Base-by-base conservation (phyloP, 2,329 filamentous ascomycete species). In the Neophaeococcomyces mojaviensis region DNA sequence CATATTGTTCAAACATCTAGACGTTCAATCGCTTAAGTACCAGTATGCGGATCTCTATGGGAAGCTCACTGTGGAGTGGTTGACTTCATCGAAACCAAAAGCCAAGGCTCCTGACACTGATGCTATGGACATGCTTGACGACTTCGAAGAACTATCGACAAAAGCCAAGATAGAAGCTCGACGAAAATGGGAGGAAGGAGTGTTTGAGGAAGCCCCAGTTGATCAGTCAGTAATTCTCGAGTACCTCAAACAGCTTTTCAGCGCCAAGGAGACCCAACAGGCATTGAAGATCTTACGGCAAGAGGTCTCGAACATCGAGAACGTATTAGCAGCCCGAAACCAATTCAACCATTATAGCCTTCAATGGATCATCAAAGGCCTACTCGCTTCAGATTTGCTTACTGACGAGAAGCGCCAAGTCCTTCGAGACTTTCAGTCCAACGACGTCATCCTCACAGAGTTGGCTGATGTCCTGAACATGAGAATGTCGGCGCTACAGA, bases 391-490 rank as follows among this genome's bases (percentile, higher is more conserved):
- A 1, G 74, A 77, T 50, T 59, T 78, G 2, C 64, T 80, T 34
- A 70, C 68, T 3, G 70, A 74, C 2, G 67, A 76, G 42, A 79
- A 79, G 56, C 61, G 65, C 5, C 59, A 63, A 13, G 70, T 71
- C 2, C 59, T 79, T 34, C 70, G 70, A 39, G 72, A 76, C 35
- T 73, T 78, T 35, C 59, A 70, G 45, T 65, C 64, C 16, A 75
- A 72, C 43, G 59, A 68, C 1, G 64, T 68, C 5, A 73, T 79
- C 2, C 60, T 74, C 1, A 66, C 65, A 24, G 76, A 79, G 51
- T 67, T 79, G 6, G 70, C 68, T 7, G 76, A 79, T 55, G 74
- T 79, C 8, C 61, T 80, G 32, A 79, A 77, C 48, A 74, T 79
- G 68, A 66, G 74, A 36, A 66, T 78, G 36, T 62, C 67, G 0